phyloP scores from a whole-genome alignment of 108 stramenopile species.

The Pseudonitzschia multiseries region DNA sequence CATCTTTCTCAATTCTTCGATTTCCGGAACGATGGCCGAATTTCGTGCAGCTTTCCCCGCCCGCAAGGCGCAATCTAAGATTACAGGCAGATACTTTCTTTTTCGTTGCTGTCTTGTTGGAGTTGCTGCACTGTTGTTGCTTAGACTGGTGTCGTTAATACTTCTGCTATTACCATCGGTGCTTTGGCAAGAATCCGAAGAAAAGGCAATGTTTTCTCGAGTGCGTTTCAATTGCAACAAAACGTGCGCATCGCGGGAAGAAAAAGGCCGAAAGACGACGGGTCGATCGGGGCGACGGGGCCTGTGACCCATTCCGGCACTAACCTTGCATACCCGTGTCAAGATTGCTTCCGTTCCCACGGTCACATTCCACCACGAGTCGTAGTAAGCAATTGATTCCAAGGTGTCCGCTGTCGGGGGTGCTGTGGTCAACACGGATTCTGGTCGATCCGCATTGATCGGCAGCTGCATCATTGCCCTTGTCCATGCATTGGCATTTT shows the following conservation, averaged over 20 bases:
- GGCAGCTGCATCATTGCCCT: slow-evolving; percentile 15
- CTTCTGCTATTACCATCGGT: neutral
- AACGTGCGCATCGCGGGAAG: slow-evolving; percentile 80
- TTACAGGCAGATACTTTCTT: slow-evolving; percentile 30
- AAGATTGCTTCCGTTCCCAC: slow-evolving; percentile 20
- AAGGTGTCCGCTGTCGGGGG: neutral
- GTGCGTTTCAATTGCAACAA: slow-evolving; percentile 80
- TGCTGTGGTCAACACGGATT: slow-evolving; percentile 12
- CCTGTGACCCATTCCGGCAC: slow-evolving; percentile 62
- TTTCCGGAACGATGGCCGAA: slow-evolving; percentile 47
- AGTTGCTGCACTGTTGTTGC: neutral
- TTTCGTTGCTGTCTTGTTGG: neutral
- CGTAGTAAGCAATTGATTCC: slow-evolving; percentile 3
- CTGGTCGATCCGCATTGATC: neutral
- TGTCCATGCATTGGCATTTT: neutral
- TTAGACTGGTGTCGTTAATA: neutral
- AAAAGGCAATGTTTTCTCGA: slow-evolving; percentile 29
- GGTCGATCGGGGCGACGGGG: slow-evolving; percentile 66
- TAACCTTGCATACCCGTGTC: slow-evolving; percentile 51
- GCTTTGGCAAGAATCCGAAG: neutral
- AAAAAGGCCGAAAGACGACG: slow-evolving; percentile 73
- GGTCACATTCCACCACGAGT: slow-evolving; percentile 21
- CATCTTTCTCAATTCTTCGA: slow-evolving; percentile 46
- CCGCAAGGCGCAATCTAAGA: slow-evolving; percentile 63
- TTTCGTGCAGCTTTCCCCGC: slow-evolving; percentile 77